Conservation (phyloP, 345 rosid genomes). For the Abelmoschus esculentus region DNA sequence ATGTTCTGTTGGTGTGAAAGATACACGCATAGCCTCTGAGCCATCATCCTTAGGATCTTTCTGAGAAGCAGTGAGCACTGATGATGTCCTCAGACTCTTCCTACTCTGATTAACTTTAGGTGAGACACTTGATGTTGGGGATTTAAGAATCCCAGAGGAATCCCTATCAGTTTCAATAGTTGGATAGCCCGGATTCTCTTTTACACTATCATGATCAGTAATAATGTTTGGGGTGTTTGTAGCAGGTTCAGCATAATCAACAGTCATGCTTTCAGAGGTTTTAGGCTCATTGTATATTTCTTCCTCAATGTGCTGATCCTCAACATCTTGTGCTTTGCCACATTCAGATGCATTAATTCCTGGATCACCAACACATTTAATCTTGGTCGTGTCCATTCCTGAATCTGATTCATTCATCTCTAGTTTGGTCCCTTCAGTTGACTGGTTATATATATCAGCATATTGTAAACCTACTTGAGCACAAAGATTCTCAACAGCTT, state of each 20-base stretch:
- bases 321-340: conserved; percentile 26
- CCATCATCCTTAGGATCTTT: conserved; percentile 40
- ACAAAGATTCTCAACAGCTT: conserved; percentile 81
- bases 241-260: conserved; percentile 25
- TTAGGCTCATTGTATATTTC: conserved; percentile 38
- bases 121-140: conserved; percentile 79
- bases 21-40: conserved; percentile 24
- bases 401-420: conserved; percentile 20
- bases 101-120: conserved; percentile 63
- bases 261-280: conserved; percentile 18
- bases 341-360: conserved; percentile 18
- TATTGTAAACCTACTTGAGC: conserved; percentile 46
- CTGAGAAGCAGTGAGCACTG: conserved; percentile 65
- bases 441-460: conserved; percentile 26
- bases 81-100: conserved; percentile 78
- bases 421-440: conserved; percentile 23
- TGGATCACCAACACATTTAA: conserved; percentile 20
- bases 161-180: conserved; percentile 17
- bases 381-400: conserved; percentile 17
- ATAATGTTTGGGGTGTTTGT: conserved; percentile 14
- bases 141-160: conserved; percentile 37
- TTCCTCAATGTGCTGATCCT: conserved; percentile 59
- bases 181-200: conserved; percentile 13
- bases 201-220: conserved; percentile 4
- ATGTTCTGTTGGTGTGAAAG: conserved; percentile 51